A percentile compares a stretch with the other conserved stretches of the same genome.
These are phyloP conservation scores for Daldinia childiae DNA, from an alignment of 495 filamentous ascomycete genomes.

Conservation along the genomic window DNA sequence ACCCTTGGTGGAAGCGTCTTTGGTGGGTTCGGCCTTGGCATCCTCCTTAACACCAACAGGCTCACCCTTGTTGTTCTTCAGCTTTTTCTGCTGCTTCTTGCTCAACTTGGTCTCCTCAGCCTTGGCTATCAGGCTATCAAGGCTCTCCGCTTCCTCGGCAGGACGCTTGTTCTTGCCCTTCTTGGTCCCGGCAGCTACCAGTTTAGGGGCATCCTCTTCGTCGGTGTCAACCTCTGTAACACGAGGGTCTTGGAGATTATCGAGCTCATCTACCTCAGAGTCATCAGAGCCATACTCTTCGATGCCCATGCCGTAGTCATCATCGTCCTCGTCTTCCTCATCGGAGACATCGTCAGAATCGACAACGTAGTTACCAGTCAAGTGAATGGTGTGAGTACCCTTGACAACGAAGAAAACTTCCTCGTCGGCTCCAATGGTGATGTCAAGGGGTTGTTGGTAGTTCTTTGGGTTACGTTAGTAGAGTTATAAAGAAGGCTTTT, in stretches of 20 bases:
- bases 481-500: neutral
- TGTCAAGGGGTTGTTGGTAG: constrained; percentile 94
- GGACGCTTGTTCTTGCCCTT: constrained; percentile 90
- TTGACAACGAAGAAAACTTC: constrained; percentile 88
- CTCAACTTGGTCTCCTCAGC: constrained; percentile 70
- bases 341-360: constrained; percentile 64
- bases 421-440: constrained; percentile 87
- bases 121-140: constrained; percentile 80
- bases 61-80: constrained; percentile 96
- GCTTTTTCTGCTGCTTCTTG: constrained; percentile 99
- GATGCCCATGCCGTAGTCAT: constrained; percentile 72
- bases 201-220: constrained; percentile 81
- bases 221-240: constrained; percentile 87
- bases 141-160: constrained; percentile 74
- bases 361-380: constrained; percentile 94
- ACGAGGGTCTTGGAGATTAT: constrained; percentile 81
- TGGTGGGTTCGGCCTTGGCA: constrained; percentile 59
- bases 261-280: constrained; percentile 83
- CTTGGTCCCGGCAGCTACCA: constrained; percentile 66
- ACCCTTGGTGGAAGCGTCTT: constrained; percentile 62
- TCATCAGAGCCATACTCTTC: constrained; percentile 70
- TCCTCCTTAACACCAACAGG: constrained; percentile 71
- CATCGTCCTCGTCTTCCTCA: constrained; percentile 71
- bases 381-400: constrained; percentile 87
- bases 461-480: constrained; percentile 65